Conservation (phyloP, 306 rosid genomes). For the Begonia fuchsioides region DNA sequence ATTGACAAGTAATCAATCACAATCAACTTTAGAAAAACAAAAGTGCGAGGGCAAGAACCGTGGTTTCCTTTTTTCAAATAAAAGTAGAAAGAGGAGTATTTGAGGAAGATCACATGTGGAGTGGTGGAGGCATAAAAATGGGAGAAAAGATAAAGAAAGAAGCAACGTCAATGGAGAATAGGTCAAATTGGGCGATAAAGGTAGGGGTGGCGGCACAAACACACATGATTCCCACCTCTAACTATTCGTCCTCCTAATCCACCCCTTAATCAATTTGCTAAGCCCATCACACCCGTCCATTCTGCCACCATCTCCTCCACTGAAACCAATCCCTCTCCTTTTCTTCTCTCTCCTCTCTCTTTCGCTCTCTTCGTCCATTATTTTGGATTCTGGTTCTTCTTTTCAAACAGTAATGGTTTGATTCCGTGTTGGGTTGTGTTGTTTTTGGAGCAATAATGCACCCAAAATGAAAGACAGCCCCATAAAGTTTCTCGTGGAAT, state of each 20-base stretch:
- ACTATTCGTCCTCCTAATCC: neutral
- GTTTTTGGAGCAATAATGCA: too few species aligned
- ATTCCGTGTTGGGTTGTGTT: too few species aligned
- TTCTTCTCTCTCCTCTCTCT: neutral
- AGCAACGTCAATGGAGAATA: neutral
- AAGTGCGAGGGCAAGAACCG: too few species aligned
- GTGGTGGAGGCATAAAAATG: neutral
- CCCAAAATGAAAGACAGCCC: too few species aligned
- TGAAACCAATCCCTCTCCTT: neutral
- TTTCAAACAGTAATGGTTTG: too few species aligned
- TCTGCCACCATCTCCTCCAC: neutral
- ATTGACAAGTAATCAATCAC: too few species aligned
- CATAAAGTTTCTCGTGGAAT: too few species aligned
- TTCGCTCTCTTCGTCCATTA: neutral
- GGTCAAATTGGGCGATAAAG: constrained; percentile 2
- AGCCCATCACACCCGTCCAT: neutral
- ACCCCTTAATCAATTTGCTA: neutral
- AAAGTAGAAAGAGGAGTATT: too few species aligned
- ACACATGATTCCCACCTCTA: neutral
- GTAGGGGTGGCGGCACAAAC: constrained; percentile 6
- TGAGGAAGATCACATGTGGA: neutral
- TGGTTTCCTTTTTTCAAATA: too few species aligned
- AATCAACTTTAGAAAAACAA: too few species aligned
- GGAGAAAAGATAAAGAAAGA: too few species aligned
- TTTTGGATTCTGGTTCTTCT: too few species aligned